A percentile compares a stretch with the other conserved stretches of the same genome.
Evolutionary conservation across 2,329 filamentous ascomycete genomes (phyloP).

Genomic region (Colletotrichum noveboracense): DNA sequence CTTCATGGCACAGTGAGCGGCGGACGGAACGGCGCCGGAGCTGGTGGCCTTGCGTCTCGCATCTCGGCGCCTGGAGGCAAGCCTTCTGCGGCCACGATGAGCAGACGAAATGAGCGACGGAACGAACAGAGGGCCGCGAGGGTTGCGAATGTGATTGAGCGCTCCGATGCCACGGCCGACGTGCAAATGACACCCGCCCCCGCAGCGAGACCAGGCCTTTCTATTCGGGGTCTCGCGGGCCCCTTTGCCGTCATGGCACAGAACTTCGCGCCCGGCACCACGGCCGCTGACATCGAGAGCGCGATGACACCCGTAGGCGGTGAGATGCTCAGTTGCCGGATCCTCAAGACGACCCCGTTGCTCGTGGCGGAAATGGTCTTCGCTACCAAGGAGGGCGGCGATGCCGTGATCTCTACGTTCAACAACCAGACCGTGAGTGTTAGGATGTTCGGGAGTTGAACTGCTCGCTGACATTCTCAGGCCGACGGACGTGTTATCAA

Average conservation of each 20-base stretch:
- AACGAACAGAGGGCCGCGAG: conserved; percentile 40
- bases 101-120: conserved; percentile 27
- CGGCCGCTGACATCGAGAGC: conserved; percentile 81
- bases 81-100: conserved; percentile 18
- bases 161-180: conserved; percentile 36
- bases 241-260: conserved; percentile 77
- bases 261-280: conserved; percentile 84
- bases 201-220: conserved; percentile 54
- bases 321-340: conserved; percentile 68
- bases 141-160: conserved; percentile 51
- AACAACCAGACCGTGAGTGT: conserved; percentile 75
- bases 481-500: conserved; percentile 77
- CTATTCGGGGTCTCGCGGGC: conserved; percentile 75
- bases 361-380: conserved; percentile 82
- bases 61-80: conserved; percentile 45
- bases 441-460: background rate
- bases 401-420: conserved; percentile 77
- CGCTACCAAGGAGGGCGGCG: conserved; percentile 72
- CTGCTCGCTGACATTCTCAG: conserved; percentile 38
- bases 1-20: conserved; percentile 57
- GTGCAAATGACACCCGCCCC: conserved; percentile 28
- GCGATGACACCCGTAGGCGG: conserved; percentile 80
- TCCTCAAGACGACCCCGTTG: conserved; percentile 71
- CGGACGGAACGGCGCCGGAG: conserved; percentile 20
- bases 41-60: conserved; percentile 49